phyloP scores from a whole-genome alignment of 352 stramenopile species.

The Globisporangium spinosum region DNA sequence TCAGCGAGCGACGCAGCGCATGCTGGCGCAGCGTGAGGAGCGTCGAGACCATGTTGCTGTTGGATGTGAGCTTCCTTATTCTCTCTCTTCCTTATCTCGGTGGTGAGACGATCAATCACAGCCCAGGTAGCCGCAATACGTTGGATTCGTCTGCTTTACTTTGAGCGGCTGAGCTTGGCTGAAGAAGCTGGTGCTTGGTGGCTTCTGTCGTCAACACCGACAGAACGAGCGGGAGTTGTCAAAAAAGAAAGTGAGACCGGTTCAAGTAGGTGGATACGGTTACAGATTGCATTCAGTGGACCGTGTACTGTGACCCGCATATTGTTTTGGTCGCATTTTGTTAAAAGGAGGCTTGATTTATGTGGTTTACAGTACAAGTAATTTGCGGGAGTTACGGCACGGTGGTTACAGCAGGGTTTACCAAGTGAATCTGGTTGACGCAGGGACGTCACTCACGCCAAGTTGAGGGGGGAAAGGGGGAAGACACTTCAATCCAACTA shows the following conservation, averaged over 20 bases:
- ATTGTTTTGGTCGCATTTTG: background rate
- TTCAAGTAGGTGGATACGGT: background rate
- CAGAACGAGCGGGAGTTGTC: background rate
- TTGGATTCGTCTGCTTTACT: conserved; percentile 2
- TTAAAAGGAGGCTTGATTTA: background rate
- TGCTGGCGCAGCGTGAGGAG: conserved; percentile 15
- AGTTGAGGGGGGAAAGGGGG: background rate
- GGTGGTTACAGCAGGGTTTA: no score
- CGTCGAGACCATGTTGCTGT: background rate
- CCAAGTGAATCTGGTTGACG: background rate
- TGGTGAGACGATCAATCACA: background rate
- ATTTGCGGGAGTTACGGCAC: background rate
- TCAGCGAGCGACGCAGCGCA: background rate
- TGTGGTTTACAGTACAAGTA: background rate
- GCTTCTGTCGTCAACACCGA: conserved; percentile 6
- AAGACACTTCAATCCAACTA: background rate
- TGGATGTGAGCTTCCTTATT: background rate
- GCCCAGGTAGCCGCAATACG: background rate
- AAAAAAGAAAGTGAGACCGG: background rate
- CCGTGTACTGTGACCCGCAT: background rate
- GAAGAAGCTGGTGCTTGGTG: background rate
- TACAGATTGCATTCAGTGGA: background rate
- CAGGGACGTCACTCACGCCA: background rate
- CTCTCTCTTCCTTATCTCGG: background rate
- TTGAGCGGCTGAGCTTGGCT: conserved; percentile 1